These are phyloP conservation scores for Hanseniaspora osmophila DNA, from an alignment of 805 yeast genomes.

Conservation along the genomic window DNA sequence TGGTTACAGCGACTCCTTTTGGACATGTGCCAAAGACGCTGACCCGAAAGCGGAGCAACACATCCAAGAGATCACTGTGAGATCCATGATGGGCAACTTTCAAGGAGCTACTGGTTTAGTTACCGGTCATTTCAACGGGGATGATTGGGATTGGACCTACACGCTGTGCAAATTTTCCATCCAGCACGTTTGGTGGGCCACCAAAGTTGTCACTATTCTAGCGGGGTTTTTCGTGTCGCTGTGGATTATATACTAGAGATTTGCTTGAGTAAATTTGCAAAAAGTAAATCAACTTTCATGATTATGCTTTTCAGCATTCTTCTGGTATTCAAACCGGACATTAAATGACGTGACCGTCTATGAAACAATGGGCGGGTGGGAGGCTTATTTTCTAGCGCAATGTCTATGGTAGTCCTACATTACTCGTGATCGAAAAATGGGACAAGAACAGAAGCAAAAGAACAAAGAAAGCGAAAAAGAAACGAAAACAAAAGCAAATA, in stretches of 20 bases:
- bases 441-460: too few species aligned
- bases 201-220: constrained; percentile 39
- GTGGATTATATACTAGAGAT: neutral
- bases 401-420: too few species aligned
- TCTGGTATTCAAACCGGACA: too few species aligned
- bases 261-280: too few species aligned
- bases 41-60: constrained; percentile 20
- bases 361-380: too few species aligned
- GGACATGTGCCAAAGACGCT: constrained; percentile 43
- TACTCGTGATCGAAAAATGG: too few species aligned
- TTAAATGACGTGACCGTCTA: too few species aligned
- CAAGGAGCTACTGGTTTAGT: constrained; percentile 80
- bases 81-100: constrained; percentile 93
- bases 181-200: constrained; percentile 94
- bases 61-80: constrained; percentile 67
- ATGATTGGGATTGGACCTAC: constrained; percentile 53
- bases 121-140: constrained; percentile 49
- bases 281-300: too few species aligned
- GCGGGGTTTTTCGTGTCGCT: constrained; percentile 21
- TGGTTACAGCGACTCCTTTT: constrained; percentile 27
- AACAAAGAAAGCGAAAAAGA: too few species aligned
- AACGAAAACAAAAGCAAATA: too few species aligned
- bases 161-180: constrained; percentile 66
- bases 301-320: too few species aligned
- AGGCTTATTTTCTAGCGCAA: too few species aligned